Conservation (phyloP, 805 yeast species). For the Nakazawaea siamensis region DNA sequence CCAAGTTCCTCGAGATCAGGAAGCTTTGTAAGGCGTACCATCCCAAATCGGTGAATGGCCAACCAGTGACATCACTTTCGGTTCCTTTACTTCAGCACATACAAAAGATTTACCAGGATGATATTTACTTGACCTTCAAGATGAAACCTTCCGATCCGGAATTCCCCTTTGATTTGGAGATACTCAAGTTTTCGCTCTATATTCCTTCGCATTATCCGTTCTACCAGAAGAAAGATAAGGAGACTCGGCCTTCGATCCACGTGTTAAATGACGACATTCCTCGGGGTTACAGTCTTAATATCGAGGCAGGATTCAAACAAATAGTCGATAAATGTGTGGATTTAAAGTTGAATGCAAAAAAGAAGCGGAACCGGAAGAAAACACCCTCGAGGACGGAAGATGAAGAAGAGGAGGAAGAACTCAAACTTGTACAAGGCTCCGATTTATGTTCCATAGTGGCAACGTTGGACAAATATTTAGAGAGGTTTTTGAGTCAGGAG, state of each 20-base stretch:
- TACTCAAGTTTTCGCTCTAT: conserved; percentile 41
- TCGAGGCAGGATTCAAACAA: conserved; percentile 55
- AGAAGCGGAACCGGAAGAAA: conserved; percentile 1
- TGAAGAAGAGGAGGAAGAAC: conserved; percentile 11
- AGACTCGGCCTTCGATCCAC: conserved; percentile 36
- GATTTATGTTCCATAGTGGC: conserved; percentile 46
- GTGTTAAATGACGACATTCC: conserved; percentile 66
- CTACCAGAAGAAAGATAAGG: conserved; percentile 13
- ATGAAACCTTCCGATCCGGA: conserved; percentile 62
- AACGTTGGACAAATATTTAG: conserved; percentile 52
- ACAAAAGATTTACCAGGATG: conserved; percentile 6
- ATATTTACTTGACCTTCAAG: conserved; percentile 33
- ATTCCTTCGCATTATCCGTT: conserved; percentile 52
- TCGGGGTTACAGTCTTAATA: conserved; percentile 54
- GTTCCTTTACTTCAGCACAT: conserved; percentile 1
- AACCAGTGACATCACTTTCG: not conserved
- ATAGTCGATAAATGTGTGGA: conserved; percentile 32
- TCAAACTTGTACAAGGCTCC: conserved; percentile 33
- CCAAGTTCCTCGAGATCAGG: conserved; percentile 8
- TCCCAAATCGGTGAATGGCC: conserved; percentile 6
- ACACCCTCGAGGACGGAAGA: conserved; percentile 6
- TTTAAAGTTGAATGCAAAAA: conserved; percentile 18
- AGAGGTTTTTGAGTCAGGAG: conserved; percentile 47
- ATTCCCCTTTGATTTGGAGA: conserved; percentile 56
- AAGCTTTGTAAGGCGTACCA: conserved; percentile 5